Evolutionary conservation across 192 early-diverging fungal species (phyloP), one percentile per base, ranked within the genome.

Genomic region (Glomus cerebriforme): DNA sequence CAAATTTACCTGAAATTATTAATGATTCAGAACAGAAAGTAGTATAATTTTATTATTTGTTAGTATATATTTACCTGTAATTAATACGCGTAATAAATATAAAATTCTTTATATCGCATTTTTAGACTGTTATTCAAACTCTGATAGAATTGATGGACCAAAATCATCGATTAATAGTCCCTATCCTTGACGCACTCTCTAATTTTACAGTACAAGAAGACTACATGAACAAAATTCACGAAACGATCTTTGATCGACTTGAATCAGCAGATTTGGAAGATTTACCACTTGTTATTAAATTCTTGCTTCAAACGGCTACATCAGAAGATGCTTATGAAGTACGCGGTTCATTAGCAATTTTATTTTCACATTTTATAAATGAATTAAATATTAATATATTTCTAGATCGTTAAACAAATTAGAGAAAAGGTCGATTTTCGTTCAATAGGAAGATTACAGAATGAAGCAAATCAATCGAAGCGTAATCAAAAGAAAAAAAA

Each of bases 1-100:
- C 83, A 17, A 87, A 85, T 12, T 69, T 95, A n/a, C 93, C 94
- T 1, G 92, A 95, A 65, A 93, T 95, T 54, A 80, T 95, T 17
- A 89, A 87, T 6, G 93, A 95, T 75, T 86, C 90, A 24, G 92
- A 93, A 80, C 91, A 89, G 66, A 84, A 83, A 66, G 86, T 89
- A 82, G 31, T 27, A 0, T 24, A 59, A 64, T 29, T 6, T 59
- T 13, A 12, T 29, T 10, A 31, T 58, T 26, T 45, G 8, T 31
- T 37, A 31, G 15, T 0, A 49, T 71, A 15, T 24, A 54, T 7
- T 70, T 39, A 19, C 7, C 22, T 65, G n/a, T 77, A 1, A n/a
- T 47, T 37, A 26, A 15, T 19, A 35, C 43, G 7, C 7, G 12
- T 77, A 7, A n/a, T 60, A n/a, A 34, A 60, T n/a, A n/a, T 32